phyloP scores from a whole-genome alignment of 1,139 yeast genomes.

The Taphrina flavorubra region DNA sequence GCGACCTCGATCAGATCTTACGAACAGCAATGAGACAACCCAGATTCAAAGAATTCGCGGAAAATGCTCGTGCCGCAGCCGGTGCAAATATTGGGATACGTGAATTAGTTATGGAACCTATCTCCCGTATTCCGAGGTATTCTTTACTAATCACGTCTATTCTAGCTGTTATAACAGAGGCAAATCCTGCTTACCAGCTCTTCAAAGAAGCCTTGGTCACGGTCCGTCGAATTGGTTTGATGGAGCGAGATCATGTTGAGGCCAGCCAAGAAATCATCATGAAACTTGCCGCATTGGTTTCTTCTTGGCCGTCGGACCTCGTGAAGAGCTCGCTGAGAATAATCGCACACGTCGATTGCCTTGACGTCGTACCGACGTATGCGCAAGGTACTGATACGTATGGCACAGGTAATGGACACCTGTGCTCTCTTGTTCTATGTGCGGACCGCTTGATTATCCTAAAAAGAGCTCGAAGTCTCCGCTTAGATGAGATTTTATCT shows the following conservation, averaged over 20 bases:
- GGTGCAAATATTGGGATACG: conserved; percentile 39
- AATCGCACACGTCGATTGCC: conserved; percentile 34
- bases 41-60: conserved; percentile 34
- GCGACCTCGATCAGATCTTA: conserved; percentile 33
- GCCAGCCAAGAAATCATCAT: conserved; percentile 34
- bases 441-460: conserved; percentile 33
- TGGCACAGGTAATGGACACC: conserved; percentile 10
- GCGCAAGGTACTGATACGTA: background rate
- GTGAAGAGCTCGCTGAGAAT: conserved; percentile 32
- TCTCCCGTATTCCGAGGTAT: conserved; percentile 41
- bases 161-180: conserved; percentile 19
- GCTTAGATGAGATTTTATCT: conserved; percentile 19
- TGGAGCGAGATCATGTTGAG: conserved; percentile 35
- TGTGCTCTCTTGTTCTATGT: conserved; percentile 30
- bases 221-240: conserved; percentile 35
- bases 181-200: conserved; percentile 37
- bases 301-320: conserved; percentile 42
- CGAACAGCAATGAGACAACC: conserved; percentile 29
- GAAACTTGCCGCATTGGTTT: conserved; percentile 36
- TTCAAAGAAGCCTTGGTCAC: conserved; percentile 37
- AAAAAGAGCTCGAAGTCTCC: conserved; percentile 15
- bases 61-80: conserved; percentile 19
- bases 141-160: conserved; percentile 38
- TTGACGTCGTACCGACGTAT: conserved; percentile 28
- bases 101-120: conserved; percentile 42